Percentiles rank a stretch among this genome's conserved stretches.
Evolutionary conservation across 352 stramenopile species (phyloP).

Genomic region (Globisporangium ultimum): DNA sequence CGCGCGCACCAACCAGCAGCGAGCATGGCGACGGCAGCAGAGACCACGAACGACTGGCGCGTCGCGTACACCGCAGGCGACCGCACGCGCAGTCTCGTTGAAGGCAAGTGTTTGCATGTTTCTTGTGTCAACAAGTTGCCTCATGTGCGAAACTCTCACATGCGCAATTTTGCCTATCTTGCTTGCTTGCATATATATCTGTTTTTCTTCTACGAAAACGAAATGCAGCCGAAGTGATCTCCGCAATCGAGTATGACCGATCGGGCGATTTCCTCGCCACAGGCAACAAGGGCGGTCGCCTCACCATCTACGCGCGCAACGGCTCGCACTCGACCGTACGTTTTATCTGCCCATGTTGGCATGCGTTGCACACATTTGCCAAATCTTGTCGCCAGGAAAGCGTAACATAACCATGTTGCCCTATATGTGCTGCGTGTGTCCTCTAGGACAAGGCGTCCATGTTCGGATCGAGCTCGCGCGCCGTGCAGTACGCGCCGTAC

Average conservation of each 20-base stretch:
- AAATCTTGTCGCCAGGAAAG: too few relatives aligned
- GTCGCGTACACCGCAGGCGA: conserved; percentile 49
- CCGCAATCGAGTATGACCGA: conserved; percentile 92
- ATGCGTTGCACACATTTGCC: too few relatives aligned
- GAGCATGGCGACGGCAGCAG: conserved; percentile 15
- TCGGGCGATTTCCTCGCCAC: conserved; percentile 91
- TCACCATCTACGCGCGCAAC: conserved; percentile 88
- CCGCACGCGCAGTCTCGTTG: conserved; percentile 57
- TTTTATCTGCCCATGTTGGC: too few relatives aligned
- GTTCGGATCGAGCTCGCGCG: conserved; percentile 22
- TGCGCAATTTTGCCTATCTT: conserved; percentile 1
- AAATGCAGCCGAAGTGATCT: conserved; percentile 90
- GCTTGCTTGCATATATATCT: neutral
- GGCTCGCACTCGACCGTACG: conserved; percentile 12
- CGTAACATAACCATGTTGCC: too few relatives aligned
- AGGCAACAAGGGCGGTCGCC: conserved; percentile 91
- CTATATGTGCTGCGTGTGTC: too few relatives aligned
- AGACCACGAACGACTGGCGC: conserved; percentile 43
- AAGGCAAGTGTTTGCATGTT: conserved; percentile 19
- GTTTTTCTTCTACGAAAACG: neutral
- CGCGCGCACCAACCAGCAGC: neutral
- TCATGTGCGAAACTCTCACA: too few relatives aligned
- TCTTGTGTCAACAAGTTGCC: conserved; percentile 3
- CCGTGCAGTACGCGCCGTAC: conserved; percentile 71
- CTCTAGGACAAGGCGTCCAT: conserved; percentile 22